Base-by-base conservation (phyloP, 805 yeast genomes). In the Myxozyma lipomycoides region DNA sequence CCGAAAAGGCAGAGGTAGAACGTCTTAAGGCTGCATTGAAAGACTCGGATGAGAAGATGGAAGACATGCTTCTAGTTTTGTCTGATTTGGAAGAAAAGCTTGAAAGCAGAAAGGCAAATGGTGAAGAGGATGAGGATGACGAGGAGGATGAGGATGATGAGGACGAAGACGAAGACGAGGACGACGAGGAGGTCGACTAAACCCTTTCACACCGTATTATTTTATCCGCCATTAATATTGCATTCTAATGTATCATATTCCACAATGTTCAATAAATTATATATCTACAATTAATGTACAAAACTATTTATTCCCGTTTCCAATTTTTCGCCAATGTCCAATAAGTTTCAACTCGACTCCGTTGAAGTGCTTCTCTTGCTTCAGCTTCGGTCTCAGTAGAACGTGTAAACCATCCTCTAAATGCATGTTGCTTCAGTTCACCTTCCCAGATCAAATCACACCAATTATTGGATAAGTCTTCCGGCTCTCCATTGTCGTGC, bases 71-170 rank as follows among this genome's bases (percentile, higher is more conserved):
- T 81, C 67, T 87, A 22, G 70, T 89, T 18, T 79, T 89, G 65
- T 78, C 84, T 18, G 95, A 86, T 41, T 70, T 87, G 59, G 95
- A 88, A 52, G 88, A 83, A 44, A 78, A 77, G 56, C 79, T 79
- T 50, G 70, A 73, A 26, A 73, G 73, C 3, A 88, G 83, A 23
- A 88, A 81, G 0, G 82, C 74, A 0, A 73, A 73, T 3, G 89
- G 83, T 23, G 88, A 81, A 0, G 82, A 74, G 0, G 84, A 78
- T 1, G 86, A 80, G 1, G 86, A 78, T 0, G 84, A 77, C 3
- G 84, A 78, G 3, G 51, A 45, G 19, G 50, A 43, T 15, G 48
- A 42, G 12, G 55, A 52, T 19, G 57, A 49, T 10, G 57, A 38
- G 7, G 52, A 40, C 2, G 60, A 48, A 7, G 56, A 52, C 26